Evolutionary conservation across 2,329 filamentous ascomycete genomes (phyloP).

Genomic region (Pseudocercospora crystallina): DNA sequence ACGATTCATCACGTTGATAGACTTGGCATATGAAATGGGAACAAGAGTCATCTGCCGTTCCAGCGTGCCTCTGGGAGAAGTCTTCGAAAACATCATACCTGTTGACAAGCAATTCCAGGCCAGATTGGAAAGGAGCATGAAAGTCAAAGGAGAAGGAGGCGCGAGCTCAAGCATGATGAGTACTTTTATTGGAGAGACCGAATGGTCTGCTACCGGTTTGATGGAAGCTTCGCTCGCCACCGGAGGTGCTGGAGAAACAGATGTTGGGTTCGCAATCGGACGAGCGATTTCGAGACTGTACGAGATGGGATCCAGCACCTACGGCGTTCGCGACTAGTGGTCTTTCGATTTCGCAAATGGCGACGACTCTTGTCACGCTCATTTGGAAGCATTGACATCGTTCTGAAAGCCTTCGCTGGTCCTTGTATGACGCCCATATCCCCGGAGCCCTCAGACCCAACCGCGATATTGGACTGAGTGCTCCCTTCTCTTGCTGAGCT

Average conservation of each 20-base stretch:
- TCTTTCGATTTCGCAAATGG: background rate
- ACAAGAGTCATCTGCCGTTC: conserved; percentile 60
- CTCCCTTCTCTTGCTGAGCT: no score
- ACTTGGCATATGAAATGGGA: conserved; percentile 72
- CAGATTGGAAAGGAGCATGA: conserved; percentile 20
- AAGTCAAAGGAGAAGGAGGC: conserved; percentile 29
- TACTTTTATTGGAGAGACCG: conserved; percentile 31
- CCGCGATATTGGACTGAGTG: no score
- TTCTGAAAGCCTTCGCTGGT: no score
- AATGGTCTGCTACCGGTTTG: conserved; percentile 32
- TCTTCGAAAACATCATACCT: conserved; percentile 28
- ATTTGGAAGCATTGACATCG: no score
- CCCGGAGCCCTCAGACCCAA: no score
- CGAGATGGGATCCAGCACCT: conserved; percentile 30
- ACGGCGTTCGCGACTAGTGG: conserved; percentile 9
- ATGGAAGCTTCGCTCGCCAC: conserved; percentile 28
- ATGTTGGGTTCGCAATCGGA: conserved; percentile 31
- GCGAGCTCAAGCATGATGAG: conserved; percentile 31
- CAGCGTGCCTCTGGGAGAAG: conserved; percentile 23
- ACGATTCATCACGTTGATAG: conserved; percentile 73
- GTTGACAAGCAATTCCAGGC: conserved; percentile 15
- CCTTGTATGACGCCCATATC: no score
- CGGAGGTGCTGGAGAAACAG: conserved; percentile 31
- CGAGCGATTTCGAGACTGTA: conserved; percentile 29
- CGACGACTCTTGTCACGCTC: no score